phyloP scores from a whole-genome alignment of 768 basidiomycete species.

The Brasilioporus rufonigricans region DNA sequence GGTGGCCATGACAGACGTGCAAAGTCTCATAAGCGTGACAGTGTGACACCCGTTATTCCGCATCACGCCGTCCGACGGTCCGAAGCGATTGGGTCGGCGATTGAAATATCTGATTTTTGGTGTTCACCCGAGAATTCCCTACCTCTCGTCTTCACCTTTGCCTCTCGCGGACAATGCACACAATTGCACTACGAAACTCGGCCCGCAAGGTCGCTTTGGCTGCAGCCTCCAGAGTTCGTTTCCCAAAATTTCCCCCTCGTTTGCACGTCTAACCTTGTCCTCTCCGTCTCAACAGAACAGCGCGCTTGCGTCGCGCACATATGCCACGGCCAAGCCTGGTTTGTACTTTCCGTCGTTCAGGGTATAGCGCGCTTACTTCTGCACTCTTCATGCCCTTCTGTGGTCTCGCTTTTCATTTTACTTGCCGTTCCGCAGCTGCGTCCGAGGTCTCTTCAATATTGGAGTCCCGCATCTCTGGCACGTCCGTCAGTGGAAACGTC shows the following conservation, averaged over 20 bases:
- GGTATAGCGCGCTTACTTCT: constrained; percentile 5
- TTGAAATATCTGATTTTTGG: constrained; percentile 32
- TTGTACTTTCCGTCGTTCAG: constrained; percentile 28
- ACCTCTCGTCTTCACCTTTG: constrained; percentile 45
- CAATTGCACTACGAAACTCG: constrained; percentile 83
- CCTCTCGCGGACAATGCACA: constrained; percentile 64
- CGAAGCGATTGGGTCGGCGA: constrained; percentile 32
- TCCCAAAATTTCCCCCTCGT: constrained; percentile 7
- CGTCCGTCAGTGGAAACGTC: constrained; percentile 87
- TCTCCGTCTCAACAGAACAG: constrained; percentile 30
- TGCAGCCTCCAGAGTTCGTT: constrained; percentile 59
- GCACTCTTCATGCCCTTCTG: constrained; percentile 9
- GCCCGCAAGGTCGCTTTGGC: constrained; percentile 74
- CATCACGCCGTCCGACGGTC: constrained; percentile 9
- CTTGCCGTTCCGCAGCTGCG: constrained; percentile 64
- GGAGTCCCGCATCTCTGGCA: constrained; percentile 96
- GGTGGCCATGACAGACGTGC: constrained; percentile 19
- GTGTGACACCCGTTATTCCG: constrained; percentile 14
- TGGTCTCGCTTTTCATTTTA: constrained; percentile 17
- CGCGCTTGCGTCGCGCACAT: constrained; percentile 68
- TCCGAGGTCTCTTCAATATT: constrained; percentile 99
- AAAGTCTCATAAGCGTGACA: constrained; percentile 7
- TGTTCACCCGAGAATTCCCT: constrained; percentile 34
- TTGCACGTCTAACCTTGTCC: constrained; percentile 8
- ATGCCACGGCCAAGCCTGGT: constrained; percentile 99